Conservation (phyloP, 805 yeast genomes). For the Cyberlindnera saturnus region DNA sequence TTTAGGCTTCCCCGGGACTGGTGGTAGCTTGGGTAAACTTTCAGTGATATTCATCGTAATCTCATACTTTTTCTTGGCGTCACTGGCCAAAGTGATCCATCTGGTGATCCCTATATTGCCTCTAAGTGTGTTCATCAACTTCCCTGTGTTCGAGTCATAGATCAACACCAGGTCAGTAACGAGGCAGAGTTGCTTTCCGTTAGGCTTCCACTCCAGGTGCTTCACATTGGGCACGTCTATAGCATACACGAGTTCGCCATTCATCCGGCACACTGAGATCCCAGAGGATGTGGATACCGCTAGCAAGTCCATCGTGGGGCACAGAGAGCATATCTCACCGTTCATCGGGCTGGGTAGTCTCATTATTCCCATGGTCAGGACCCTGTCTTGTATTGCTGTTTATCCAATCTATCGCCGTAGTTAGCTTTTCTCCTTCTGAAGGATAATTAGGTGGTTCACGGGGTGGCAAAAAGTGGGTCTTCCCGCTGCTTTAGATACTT, state of each 20-base stretch:
- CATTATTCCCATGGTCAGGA: no score
- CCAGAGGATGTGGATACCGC: conserved; percentile 43
- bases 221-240: conserved; percentile 27
- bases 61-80: no score
- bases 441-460: no score
- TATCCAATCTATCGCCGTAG: no score
- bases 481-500: no score
- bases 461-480: no score
- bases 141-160: no score
- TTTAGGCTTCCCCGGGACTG: conserved; percentile 15
- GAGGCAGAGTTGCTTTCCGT: conserved; percentile 38
- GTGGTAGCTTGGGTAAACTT: conserved; percentile 33
- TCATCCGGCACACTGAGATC: conserved; percentile 46
- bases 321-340: conserved; percentile 27
- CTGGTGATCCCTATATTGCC: no score
- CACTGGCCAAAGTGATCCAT: no score
- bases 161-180: conserved; percentile 25
- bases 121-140: no score
- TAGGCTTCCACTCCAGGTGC: conserved; percentile 29
- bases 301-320: conserved; percentile 49
- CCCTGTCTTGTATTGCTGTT: no score
- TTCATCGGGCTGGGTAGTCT: conserved; percentile 4
- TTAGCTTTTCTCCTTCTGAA: no score
- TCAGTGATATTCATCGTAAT: conserved; percentile 23
- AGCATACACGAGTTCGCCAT: conserved; percentile 49